phyloP scores from a whole-genome alignment of 768 basidiomycete species.

The Zangia roseola region DNA sequence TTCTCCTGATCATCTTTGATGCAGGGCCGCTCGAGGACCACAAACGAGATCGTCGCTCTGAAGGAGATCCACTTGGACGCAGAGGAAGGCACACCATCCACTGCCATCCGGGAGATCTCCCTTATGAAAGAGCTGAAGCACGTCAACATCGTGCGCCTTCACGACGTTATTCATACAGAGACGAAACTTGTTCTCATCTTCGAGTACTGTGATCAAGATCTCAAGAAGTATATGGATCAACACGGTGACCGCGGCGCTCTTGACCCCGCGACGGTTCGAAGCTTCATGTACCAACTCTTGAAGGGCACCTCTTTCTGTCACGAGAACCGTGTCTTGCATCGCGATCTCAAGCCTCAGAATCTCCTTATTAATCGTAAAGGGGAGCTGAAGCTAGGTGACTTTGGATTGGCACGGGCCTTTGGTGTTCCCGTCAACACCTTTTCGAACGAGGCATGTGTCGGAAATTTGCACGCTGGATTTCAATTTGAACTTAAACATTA shows the following conservation, averaged over 20 bases:
- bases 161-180: constrained; percentile 99
- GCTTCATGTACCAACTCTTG: constrained; percentile 97
- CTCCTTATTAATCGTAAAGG: constrained; percentile 96
- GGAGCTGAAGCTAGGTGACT: constrained; percentile 96
- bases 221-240: constrained; percentile 99
- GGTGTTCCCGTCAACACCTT: constrained; percentile 99
- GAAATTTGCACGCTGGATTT: background rate
- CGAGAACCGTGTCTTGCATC: constrained; percentile 95
- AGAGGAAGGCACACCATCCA: constrained; percentile 98
- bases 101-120: constrained; percentile 98
- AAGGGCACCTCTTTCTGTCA: constrained; percentile 99
- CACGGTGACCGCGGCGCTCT: constrained; percentile 95
- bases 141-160: constrained; percentile 95
- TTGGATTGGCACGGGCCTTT: constrained; percentile 95
- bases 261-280: constrained; percentile 82
- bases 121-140: constrained; percentile 99
- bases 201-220: constrained; percentile 97
- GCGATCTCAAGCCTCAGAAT: constrained; percentile 98
- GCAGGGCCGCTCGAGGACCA: constrained; percentile 91
- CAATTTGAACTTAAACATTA: constrained; percentile 29
- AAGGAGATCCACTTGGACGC: constrained; percentile 99
- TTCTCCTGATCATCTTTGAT: constrained; percentile 1
- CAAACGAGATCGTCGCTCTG: constrained; percentile 97
- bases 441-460: constrained; percentile 76
- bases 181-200: constrained; percentile 97